Percentiles rank a stretch among this genome's conserved stretches.
Evolutionary conservation across 192 early-diverging fungal genomes (phyloP).

Genomic region (Pilaira anomala): DNA sequence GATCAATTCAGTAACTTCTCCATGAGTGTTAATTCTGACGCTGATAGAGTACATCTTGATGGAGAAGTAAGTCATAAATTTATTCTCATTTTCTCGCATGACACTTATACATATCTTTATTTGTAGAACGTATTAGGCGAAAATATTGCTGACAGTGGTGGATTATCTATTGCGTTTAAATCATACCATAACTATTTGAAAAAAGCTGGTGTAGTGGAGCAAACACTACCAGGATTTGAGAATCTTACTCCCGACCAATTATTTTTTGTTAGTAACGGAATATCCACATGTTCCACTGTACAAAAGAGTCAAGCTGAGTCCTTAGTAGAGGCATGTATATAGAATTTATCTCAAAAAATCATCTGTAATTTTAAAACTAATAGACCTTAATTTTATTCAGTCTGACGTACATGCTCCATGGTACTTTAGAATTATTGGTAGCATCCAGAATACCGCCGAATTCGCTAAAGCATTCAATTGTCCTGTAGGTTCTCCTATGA

Average conservation of each 20-base stretch:
- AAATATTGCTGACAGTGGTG: slow-evolving; percentile 70
- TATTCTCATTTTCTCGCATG: background rate
- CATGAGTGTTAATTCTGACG: slow-evolving; percentile 31
- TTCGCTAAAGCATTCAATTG: slow-evolving; percentile 72
- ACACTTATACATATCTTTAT: background rate
- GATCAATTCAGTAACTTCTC: slow-evolving; percentile 56
- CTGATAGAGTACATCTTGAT: slow-evolving; percentile 41
- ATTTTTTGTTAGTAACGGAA: slow-evolving; percentile 46
- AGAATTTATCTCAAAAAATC: too few species aligned
- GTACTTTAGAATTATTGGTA: slow-evolving; percentile 36
- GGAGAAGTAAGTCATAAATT: slow-evolving; percentile 32
- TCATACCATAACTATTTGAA: slow-evolving; percentile 20
- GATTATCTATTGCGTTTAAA: slow-evolving; percentile 31
- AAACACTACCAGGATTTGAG: slow-evolving; percentile 42
- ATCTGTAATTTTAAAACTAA: too few species aligned
- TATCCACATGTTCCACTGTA: too few species aligned
- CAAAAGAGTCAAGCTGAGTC: too few species aligned
- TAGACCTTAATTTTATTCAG: too few species aligned
- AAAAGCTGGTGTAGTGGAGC: slow-evolving; percentile 6
- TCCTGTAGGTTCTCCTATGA: slow-evolving; percentile 55
- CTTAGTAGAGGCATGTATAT: too few species aligned
- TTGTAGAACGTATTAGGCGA: slow-evolving; percentile 45
- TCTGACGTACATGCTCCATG: too few species aligned
- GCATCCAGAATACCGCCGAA: slow-evolving; percentile 53
- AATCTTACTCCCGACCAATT: slow-evolving; percentile 54